Evolutionary conservation across 495 filamentous ascomycete genomes (phyloP), one percentile per base, ranked within the genome.

Genomic region (Hypoxylon perforatum): DNA sequence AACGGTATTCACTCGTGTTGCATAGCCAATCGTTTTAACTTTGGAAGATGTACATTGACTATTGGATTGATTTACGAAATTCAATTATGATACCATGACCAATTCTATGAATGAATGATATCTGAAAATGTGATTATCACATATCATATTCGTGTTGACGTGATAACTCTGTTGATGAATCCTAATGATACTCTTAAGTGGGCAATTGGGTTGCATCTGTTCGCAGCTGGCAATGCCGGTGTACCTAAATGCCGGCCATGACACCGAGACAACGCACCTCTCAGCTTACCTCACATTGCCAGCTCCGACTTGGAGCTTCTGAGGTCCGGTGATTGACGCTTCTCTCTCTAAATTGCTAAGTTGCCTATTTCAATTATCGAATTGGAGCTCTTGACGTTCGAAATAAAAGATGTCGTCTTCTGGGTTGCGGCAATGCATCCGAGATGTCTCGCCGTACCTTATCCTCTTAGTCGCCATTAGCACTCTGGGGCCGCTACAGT

Each of bases 401-500:
- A 17, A 3, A 58, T 54, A 15, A 53, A 39, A 21, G 18, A 84
- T 79, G 79, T 42, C 79, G 41, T 73, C 69, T 17, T 63, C 73
- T 25, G 65, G 64, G 22, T 48, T 78, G 28, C 66, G 71, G 46
- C 70, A 73, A 54, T 75, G 63, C 50, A 68, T 70, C 50, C 66
- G 69, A 25, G 80, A 83, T 56, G 76, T 84, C 41, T 91, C 90
- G 14, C 77, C 82, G 35, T 93, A 91, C 70, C 80, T 94, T 52
- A 65, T 88, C 67, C 81, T 88, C 65, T 76, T 91, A 41, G 80
- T 93, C 30, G 77, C 83, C 45, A 82, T 91, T 69, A 81, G 83
- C 48, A 91, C 90, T 4, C 72, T 96, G 14, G 94, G 93, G 4
- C 91, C 95, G 2, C 85, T 97, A 8, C 93, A 96, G 70, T 98